These are phyloP conservation scores for Papiliotrema fonsecae DNA, from an alignment of 1,284 basidiomycete genomes.

Conservation along the genomic window DNA sequence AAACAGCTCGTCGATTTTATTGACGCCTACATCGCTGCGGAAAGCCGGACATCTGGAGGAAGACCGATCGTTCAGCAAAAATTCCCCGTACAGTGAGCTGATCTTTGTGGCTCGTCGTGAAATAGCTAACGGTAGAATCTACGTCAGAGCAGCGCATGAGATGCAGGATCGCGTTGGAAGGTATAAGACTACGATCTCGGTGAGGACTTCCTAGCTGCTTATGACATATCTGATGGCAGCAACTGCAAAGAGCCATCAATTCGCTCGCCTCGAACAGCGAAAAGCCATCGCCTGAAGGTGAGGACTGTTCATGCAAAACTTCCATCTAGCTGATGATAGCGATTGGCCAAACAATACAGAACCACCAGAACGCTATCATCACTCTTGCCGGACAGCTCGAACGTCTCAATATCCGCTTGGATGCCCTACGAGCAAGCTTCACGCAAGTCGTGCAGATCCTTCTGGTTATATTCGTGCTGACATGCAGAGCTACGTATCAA, in stretches of 20 bases:
- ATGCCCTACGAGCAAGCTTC: conserved; percentile 24
- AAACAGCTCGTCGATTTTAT: conserved; percentile 37
- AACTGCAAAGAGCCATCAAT: conserved; percentile 32
- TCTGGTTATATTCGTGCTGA: background rate
- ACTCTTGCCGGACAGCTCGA: conserved; percentile 39
- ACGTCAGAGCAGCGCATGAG: conserved; percentile 23
- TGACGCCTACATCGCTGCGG: conserved; percentile 34
- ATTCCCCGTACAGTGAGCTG: conserved; percentile 37
- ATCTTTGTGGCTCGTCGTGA: background rate
- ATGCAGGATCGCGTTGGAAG: conserved; percentile 34
- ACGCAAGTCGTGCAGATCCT: conserved; percentile 21
- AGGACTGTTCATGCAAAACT: background rate
- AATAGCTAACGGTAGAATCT: conserved; percentile 23
- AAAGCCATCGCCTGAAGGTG: conserved; percentile 33
- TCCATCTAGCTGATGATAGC: conserved; percentile 9
- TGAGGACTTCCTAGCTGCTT: conserved; percentile 5
- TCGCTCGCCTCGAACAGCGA: conserved; percentile 29
- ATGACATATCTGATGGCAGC: conserved; percentile 14
- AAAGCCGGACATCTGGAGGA: conserved; percentile 29
- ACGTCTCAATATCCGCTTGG: conserved; percentile 31
- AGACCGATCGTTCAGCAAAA: conserved; percentile 34
- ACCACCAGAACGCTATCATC: conserved; percentile 39
- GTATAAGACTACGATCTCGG: conserved; percentile 37
- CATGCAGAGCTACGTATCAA: conserved; percentile 28
- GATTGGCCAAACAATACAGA: conserved; percentile 41